These are phyloP conservation scores for Diaporthe batatas DNA, from an alignment of 2,329 filamentous ascomycete genomes.

Conservation along the genomic window DNA sequence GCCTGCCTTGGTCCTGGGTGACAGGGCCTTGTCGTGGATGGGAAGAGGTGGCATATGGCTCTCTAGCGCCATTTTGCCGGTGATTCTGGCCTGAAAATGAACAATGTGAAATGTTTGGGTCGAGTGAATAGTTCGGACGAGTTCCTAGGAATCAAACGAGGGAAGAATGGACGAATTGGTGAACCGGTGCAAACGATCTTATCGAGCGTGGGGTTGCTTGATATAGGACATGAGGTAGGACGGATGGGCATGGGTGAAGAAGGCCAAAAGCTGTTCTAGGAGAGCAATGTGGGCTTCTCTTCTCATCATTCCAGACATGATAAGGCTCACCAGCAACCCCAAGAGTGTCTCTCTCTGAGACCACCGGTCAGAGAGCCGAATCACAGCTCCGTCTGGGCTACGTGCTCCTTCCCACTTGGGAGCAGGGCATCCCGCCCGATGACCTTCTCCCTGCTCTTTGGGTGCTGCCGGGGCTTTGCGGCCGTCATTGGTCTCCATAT, in stretches of 20 bases:
- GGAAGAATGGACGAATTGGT: neutral
- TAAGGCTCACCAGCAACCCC: neutral
- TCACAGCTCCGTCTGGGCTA: neutral
- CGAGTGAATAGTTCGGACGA: neutral
- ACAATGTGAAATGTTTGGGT: neutral
- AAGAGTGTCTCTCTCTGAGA: neutral
- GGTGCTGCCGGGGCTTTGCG: neutral
- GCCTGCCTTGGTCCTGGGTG: conserved; percentile 31
- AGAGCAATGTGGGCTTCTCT: neutral
- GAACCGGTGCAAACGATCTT: neutral
- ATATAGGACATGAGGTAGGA: neutral
- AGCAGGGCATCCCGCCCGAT: neutral
- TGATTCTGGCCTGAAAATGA: neutral
- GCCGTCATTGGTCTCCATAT: neutral
- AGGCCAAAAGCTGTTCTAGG: conserved; percentile 2
- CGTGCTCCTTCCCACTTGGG: conserved; percentile 30
- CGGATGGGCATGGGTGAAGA: neutral
- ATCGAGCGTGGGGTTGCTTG: neutral
- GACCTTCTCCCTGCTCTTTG: neutral
- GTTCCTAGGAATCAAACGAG: neutral
- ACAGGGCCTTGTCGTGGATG: conserved; percentile 39
- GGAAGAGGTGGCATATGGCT: conserved; percentile 36
- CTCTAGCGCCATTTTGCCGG: conserved; percentile 34
- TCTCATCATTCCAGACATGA: neutral
- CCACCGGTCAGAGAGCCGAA: neutral